phyloP scores from a whole-genome alignment of 2,329 filamentous ascomycete genomes.

The Cladosporium velox region DNA sequence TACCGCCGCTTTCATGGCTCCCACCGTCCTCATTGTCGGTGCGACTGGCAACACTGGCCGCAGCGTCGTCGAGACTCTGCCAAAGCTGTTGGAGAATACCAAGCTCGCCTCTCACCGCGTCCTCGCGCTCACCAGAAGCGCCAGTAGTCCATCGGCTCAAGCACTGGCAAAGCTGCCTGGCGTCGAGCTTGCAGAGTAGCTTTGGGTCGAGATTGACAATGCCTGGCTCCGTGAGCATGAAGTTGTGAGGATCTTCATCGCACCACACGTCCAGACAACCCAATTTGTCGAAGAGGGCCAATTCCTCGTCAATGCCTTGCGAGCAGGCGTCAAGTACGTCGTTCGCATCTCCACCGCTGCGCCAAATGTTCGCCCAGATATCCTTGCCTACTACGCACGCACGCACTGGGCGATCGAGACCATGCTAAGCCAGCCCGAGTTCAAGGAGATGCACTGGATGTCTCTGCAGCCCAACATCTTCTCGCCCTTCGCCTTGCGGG shows the following conservation, averaged over 20 bases:
- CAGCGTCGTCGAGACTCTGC: conserved; percentile 23
- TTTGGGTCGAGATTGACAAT: conserved; percentile 43
- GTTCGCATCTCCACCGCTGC: conserved; percentile 47
- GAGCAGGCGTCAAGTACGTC: conserved; percentile 45
- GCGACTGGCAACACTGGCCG: conserved; percentile 24
- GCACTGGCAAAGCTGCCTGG: conserved; percentile 38
- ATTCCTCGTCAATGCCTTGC: conserved; percentile 40
- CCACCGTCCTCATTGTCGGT: conserved; percentile 21
- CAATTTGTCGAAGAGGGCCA: conserved; percentile 47
- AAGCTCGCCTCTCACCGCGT: neutral
- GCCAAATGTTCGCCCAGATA: conserved; percentile 41
- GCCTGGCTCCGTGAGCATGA: conserved; percentile 44
- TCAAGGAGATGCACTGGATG: conserved; percentile 41
- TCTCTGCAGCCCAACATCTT: conserved; percentile 46
- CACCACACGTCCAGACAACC: conserved; percentile 40
- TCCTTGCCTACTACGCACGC: conserved; percentile 40
- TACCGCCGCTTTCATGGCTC: neutral
- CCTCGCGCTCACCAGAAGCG: neutral
- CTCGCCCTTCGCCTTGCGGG: conserved; percentile 27
- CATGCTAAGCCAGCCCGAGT: conserved; percentile 42
- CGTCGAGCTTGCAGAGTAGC: conserved; percentile 40
- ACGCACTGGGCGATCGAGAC: conserved; percentile 47
- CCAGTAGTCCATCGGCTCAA: conserved; percentile 28
- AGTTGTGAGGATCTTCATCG: conserved; percentile 44
- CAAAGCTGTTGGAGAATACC: conserved; percentile 22